Conservation (phyloP, 345 rosid genomes). For the Murraya koenigii region DNA sequence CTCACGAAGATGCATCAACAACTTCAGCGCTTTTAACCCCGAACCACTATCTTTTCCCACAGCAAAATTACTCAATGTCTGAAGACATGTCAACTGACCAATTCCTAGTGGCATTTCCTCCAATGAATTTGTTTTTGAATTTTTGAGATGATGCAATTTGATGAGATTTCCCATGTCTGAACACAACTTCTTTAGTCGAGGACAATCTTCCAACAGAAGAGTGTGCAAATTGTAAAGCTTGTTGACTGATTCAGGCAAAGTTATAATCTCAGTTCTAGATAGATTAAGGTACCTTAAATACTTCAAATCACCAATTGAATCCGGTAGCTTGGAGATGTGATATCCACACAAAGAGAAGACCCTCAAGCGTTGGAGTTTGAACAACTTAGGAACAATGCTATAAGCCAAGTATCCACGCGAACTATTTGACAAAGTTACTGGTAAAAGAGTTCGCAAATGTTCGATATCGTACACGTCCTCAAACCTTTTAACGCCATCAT, state of each 20-base stretch:
- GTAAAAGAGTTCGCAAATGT: background rate
- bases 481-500: background rate
- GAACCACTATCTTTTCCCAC: slow-evolving; percentile 7
- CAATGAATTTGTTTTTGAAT: background rate
- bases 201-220: background rate
- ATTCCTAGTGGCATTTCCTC: slow-evolving; percentile 2
- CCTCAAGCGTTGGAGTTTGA: background rate
- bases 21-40: background rate
- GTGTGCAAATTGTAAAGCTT: background rate
- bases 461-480: background rate
- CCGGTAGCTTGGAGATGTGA: background rate
- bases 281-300: slow-evolving; percentile 7
- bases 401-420: accelerated
- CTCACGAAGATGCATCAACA: background rate
- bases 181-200: background rate
- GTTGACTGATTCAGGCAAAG: background rate
- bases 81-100: background rate
- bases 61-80: background rate
- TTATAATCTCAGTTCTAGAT: background rate
- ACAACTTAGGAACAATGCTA: background rate
- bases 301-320: background rate
- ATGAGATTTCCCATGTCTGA: background rate
- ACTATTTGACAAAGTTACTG: background rate
- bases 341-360: background rate
- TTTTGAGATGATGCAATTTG: background rate